Base-by-base conservation (phyloP, 768 basidiomycete genomes). In the Xerocomellus amylosporus region DNA sequence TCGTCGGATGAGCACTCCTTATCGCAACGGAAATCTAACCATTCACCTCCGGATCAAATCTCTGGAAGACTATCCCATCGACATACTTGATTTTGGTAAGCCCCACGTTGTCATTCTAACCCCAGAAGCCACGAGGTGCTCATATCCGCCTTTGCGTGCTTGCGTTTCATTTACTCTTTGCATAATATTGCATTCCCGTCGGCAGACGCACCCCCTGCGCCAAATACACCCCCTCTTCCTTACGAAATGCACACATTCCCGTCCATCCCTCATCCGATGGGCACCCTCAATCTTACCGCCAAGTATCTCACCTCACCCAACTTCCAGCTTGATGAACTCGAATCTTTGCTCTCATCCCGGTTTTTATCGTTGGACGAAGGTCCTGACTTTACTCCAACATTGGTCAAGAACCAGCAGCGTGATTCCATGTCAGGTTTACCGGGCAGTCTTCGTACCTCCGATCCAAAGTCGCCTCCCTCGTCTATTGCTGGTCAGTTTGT, bases 241-340 rank as follows among this genome's bases (percentile, higher is more conserved):
- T 84, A 79, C 20, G 74, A 77, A 45, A 77, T 75, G 5, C 83
- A 88, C 64, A 69, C 76, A 12, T 90, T 93, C 64, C 79, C 86
- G 2, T 62, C 83, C 4, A 79, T 93, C 17, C 79, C 84, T 13
- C 87, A 90, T 57, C 87, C 87, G 6, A 71, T 72, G 67, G 90
- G 90, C 45, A 75, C 79, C 0, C 79, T 92, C 51, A 73, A 76
- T 1, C 77, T 93, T 49, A 75, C 83, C 9, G 71, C 79, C 34
- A 83, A 80, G 26, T 91, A 88, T 70, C 81, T 91, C 44, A 74
- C 79, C 13, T 73, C 79, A 1, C 87, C 89, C 5, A 74, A 79
- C 62, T 92, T 92, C 74, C 78, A 83, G 57, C 73, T 91, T 30
- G 88, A 90, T 68, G 86, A 89, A 59, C 77, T 86, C 31, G 90